These are phyloP conservation scores for Phylloporus sp. DNA, from an alignment of 768 basidiomycete species.

Conservation along the genomic window DNA sequence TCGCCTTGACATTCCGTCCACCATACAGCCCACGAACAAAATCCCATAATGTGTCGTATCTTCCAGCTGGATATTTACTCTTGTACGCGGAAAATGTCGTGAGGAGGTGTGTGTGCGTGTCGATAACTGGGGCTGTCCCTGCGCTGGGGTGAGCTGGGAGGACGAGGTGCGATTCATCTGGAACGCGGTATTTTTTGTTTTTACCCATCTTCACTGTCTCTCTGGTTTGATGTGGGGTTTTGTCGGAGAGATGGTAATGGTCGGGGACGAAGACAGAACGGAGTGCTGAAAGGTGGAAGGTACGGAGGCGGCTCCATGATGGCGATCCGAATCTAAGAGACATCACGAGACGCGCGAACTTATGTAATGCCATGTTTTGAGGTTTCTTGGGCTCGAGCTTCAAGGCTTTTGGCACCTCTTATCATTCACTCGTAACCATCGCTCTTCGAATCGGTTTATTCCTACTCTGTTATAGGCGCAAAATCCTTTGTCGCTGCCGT, in stretches of 20 bases:
- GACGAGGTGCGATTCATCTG: conserved; percentile 33
- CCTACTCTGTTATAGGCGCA: too few relatives aligned
- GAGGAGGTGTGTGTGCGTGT: conserved; percentile 84
- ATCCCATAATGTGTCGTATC: conserved; percentile 55
- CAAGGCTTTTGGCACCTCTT: too few relatives aligned
- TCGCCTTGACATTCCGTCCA: conserved; percentile 53
- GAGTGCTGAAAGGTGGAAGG: background rate
- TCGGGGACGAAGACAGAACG: background rate
- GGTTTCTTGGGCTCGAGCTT: too few relatives aligned
- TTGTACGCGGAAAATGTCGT: conserved; percentile 67
- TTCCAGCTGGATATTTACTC: conserved; percentile 55
- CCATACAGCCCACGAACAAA: conserved; percentile 63
- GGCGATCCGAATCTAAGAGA: background rate
- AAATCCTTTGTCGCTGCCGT: too few relatives aligned
- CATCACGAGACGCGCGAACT: too few relatives aligned
- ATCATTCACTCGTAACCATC: too few relatives aligned
- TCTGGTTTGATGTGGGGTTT: background rate
- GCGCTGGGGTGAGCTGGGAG: conserved; percentile 28
- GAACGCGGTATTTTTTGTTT: conserved; percentile 31
- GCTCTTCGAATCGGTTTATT: too few relatives aligned
- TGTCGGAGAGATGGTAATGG: background rate
- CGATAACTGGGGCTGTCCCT: conserved; percentile 48
- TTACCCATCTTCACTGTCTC: conserved; percentile 33
- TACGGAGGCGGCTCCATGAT: background rate
- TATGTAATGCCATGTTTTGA: too few relatives aligned